These are phyloP conservation scores for Solanum pimpinellifolium DNA, from an alignment of 257 asterid species.

Conservation along the genomic window DNA sequence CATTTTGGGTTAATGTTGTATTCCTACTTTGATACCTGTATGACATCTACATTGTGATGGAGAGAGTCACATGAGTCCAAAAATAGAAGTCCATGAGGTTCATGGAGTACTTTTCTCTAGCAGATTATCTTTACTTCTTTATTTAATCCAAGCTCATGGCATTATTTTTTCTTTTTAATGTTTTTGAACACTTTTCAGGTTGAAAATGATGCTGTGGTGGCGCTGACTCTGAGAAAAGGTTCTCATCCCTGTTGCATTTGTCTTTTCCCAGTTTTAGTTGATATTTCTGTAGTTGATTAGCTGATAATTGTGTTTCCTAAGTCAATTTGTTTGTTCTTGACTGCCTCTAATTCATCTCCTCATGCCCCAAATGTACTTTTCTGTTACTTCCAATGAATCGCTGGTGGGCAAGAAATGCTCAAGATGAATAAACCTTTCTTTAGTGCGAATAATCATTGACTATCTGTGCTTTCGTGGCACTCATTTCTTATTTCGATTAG, in stretches of 20 bases:
- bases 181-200: slow-evolving; percentile 38
- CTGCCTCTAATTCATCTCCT: background rate
- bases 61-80: background rate
- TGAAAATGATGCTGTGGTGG: slow-evolving; percentile 80
- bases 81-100: background rate
- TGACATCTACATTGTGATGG: background rate
- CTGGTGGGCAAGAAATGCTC: background rate
- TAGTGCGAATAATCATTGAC: background rate
- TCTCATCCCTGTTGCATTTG: background rate
- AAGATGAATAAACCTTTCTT: background rate
- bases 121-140: background rate
- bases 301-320: background rate
- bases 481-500: background rate
- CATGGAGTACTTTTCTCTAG: background rate
- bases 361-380: background rate
- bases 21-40: background rate
- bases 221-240: slow-evolving; percentile 93
- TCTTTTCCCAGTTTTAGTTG: background rate
- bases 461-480: background rate
- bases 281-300: background rate
- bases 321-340: background rate
- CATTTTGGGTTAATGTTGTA: background rate
- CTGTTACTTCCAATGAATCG: background rate
- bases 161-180: background rate
- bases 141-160: background rate